A percentile compares a stretch with the other conserved stretches of the same genome.
These are phyloP conservation scores for Mucor sp. DNA, from an alignment of 371 early-diverging fungal species.

Conservation along the genomic window DNA sequence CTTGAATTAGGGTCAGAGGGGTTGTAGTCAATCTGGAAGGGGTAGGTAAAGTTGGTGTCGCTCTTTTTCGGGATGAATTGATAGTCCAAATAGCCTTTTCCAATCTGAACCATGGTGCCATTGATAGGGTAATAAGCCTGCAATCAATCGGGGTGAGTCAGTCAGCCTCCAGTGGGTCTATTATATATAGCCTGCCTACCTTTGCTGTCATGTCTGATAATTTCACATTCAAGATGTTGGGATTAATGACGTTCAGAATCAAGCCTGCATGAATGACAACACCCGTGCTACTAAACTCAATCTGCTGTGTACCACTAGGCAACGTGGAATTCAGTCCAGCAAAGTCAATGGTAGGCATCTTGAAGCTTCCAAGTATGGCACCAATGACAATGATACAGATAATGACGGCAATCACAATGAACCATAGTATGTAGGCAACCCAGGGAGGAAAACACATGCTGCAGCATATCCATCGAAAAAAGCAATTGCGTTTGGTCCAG, in stretches of 20 bases:
- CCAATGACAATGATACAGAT: slow-evolving; percentile 28
- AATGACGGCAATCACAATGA: slow-evolving; percentile 27
- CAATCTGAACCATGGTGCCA: slow-evolving; percentile 28
- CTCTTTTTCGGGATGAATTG: slow-evolving; percentile 34
- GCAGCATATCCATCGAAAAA: not conserved
- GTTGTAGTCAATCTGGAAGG: slow-evolving; percentile 39
- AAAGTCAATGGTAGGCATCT: slow-evolving; percentile 27
- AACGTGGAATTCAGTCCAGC: slow-evolving; percentile 7
- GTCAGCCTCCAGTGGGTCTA: too few relatives aligned
- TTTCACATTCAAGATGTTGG: slow-evolving; percentile 46
- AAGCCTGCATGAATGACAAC: slow-evolving; percentile 24
- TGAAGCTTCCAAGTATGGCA: slow-evolving; percentile 27
- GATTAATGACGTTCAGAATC: slow-evolving; percentile 38
- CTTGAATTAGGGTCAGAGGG: slow-evolving; percentile 18
- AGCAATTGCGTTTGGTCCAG: not conserved
- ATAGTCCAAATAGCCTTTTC: slow-evolving; percentile 38
- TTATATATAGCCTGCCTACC: slow-evolving; percentile 22
- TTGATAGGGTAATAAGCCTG: slow-evolving; percentile 48
- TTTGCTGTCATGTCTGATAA: slow-evolving; percentile 43
- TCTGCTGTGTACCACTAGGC: not conserved
- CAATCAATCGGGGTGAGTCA: not conserved
- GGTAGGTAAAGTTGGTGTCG: slow-evolving; percentile 33
- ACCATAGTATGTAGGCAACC: slow-evolving; percentile 27
- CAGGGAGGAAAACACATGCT: slow-evolving; percentile 20
- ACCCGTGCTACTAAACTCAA: not conserved